These are phyloP conservation scores for Vaccinium macrocarpon DNA, from an alignment of 148 eudicot genomes.

Conservation along the genomic window DNA sequence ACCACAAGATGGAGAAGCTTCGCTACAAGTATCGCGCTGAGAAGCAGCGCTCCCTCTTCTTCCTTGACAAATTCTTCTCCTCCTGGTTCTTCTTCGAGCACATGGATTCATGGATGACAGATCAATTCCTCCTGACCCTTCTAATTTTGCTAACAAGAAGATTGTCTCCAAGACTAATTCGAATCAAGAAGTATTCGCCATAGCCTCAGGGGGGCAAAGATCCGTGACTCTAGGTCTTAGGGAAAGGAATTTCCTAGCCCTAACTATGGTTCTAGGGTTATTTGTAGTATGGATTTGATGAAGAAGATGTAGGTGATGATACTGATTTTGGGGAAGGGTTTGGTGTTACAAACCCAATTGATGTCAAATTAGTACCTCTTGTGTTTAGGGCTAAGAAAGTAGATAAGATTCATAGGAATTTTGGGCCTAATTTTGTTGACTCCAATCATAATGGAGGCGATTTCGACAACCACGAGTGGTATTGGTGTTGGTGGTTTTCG, in stretches of 20 bases:
- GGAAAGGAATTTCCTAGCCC: slow-evolving; percentile 16
- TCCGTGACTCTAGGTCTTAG: slow-evolving; percentile 21
- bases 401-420: slow-evolving; percentile 13
- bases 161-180: slow-evolving; percentile 5
- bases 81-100: slow-evolving; percentile 64
- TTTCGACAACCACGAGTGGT: background rate
- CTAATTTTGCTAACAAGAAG: slow-evolving; percentile 2
- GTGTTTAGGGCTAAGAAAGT: slow-evolving; percentile 17
- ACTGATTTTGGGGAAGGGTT: slow-evolving; percentile 12
- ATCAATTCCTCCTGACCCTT: slow-evolving; percentile 8
- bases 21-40: slow-evolving; percentile 72
- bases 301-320: slow-evolving; percentile 20
- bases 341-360: background rate
- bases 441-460: slow-evolving; percentile 5
- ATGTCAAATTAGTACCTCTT: slow-evolving; percentile 9
- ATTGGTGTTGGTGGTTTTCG: slow-evolving; percentile 16
- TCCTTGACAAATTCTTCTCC: slow-evolving; percentile 35
- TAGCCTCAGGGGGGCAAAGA: slow-evolving; percentile 16
- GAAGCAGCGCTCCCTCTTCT: slow-evolving; percentile 48
- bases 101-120: slow-evolving; percentile 59
- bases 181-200: slow-evolving; percentile 9
- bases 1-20: slow-evolving; percentile 91
- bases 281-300: slow-evolving; percentile 24
- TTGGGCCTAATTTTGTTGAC: slow-evolving; percentile 11
- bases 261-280: slow-evolving; percentile 19